Base-by-base conservation (phyloP, 768 basidiomycete species). In the Suillus cothurnatus region DNA sequence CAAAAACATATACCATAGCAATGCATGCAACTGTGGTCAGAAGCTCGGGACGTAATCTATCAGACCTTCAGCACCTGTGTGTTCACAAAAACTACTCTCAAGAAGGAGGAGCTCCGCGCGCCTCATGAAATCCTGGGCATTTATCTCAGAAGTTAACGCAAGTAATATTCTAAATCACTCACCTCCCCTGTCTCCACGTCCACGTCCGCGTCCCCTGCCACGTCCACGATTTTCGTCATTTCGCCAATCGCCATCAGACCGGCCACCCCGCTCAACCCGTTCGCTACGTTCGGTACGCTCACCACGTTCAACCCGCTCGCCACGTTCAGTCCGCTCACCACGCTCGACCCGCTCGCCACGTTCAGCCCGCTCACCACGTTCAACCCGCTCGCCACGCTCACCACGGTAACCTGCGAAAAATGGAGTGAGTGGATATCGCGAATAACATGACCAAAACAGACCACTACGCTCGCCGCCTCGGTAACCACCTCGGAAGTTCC, bases 231-330 rank as follows among this genome's bases (percentile, higher is more conserved):
- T 76, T 66, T 80, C 77, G 26, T 82, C 82, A 50, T 81, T 81
- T 63, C 85, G 81, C 80, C 82, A 84, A 56, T 85, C 86, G 34
- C 84, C 81, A 63, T 76, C 75, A 8, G 65, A 52, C 23, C 64
- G 59, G 31, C 53, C 53, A n/a, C 53, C 53, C 21, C 67, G 69
- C 21, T 72, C 72, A 45, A 67, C 67, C 17, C 67, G 69, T n/a
- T 72, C 72, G 41, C 66, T 67, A 19, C 43, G 43, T 3, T 45
- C 43, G 14, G 66, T 67, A 4, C 67, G 69, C 15, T 71, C 72
- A 52, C 67, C 68, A 19, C 71, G 67, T 1, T 47, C 47, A 6
- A 5, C 12, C 12, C 47, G 47, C 2, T 49, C 47, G 6, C 80
- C 71, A 31, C 80, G 77, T 15, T 81, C 81, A 39, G 83, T 17